Percentiles rank a stretch among this genome's conserved stretches.
These are phyloP conservation scores for Neodidymelliopsis sp. DNA, from an alignment of 2,329 filamentous ascomycete genomes.

Conservation along the genomic window DNA sequence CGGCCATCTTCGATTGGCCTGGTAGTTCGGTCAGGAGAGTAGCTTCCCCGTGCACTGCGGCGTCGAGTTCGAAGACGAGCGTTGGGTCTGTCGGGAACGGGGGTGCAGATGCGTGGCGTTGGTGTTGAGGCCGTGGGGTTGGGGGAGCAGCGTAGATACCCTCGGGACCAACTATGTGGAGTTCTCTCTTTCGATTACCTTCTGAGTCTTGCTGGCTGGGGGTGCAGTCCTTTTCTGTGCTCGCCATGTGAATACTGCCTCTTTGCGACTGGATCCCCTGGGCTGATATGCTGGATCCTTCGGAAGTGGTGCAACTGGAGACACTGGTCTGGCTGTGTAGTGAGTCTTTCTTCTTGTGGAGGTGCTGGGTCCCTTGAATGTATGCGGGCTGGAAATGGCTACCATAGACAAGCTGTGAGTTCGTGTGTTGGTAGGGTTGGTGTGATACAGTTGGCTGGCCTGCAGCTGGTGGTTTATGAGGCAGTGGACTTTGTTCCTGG, in stretches of 20 bases:
- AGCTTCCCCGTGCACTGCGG: neutral
- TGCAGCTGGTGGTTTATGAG: neutral
- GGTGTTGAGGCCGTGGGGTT: slow-evolving; percentile 4
- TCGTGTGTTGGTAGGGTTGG: slow-evolving; percentile 9
- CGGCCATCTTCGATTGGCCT: slow-evolving; percentile 5
- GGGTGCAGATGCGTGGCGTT: slow-evolving; percentile 8
- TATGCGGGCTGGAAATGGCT: neutral
- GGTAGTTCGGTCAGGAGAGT: slow-evolving; percentile 32
- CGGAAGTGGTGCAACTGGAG: neutral
- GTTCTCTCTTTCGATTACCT: neutral
- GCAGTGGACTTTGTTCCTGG: neutral
- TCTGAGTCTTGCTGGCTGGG: neutral
- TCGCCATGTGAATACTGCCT: neutral
- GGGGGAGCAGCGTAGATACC: neutral
- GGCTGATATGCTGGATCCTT: neutral
- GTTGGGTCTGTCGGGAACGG: neutral
- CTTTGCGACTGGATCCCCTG: slow-evolving; percentile 5
- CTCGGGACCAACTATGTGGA: neutral
- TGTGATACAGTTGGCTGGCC: neutral
- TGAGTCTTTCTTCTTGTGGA: neutral
- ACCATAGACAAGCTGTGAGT: slow-evolving; percentile 13
- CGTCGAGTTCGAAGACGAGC: slow-evolving; percentile 26
- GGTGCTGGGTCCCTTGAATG: no score
- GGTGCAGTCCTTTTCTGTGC: neutral
- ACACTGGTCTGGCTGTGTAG: neutral